Evolutionary conservation across 2,329 filamentous ascomycete species (phyloP), one percentile per base, ranked within the genome.

Genomic region (Monilinia vaccinii-corymbosi): DNA sequence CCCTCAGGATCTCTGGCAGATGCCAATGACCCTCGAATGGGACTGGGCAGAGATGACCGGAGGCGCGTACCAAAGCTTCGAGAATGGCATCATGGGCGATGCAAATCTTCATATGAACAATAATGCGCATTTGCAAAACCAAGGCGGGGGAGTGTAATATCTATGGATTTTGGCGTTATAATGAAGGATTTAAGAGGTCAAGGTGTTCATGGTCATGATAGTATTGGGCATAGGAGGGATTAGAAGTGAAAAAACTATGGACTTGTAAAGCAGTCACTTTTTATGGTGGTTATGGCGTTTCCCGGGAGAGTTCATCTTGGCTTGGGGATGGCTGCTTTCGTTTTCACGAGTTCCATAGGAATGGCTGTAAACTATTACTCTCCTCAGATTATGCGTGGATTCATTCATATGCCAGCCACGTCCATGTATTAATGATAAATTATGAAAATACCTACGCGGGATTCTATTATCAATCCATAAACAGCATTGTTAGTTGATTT

Each of bases 1-100:
- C 25, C 93, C 94, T 5, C 91, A 93, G 68, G 94, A 97, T 74
- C 75, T 97, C 31, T 99, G 94, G 85, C 88, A 93, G 72, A 86
- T 97, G 83, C 92, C 93, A 1, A 96, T 96, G 86, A 95, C 90
- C 3, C 80, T 97, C 25, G 93, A 97, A 71, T 89, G 85, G 86
- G 70, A 82, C 69, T 86, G 83, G 81, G 82, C 83, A 1, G 83
- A 86, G 72, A 84, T 86, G 78, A 85, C 81, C 36, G 82, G 83
- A n/a, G 83, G 82, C 11, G 77, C 79, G 2, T 86, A 86, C 66
- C 82, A 83, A 13, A 79, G 79, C 31, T 83, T 86, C 45, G 83
- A 86, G 69, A 86, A 86, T 64, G 83, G 83, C 7, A 60, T 69
- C 44, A 56, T 71, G 55, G 69, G 67, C 1, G 68, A 70, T 60